Evolutionary conservation across 441 rosid species (phyloP).

Genomic region (Biscutella laevigata): DNA sequence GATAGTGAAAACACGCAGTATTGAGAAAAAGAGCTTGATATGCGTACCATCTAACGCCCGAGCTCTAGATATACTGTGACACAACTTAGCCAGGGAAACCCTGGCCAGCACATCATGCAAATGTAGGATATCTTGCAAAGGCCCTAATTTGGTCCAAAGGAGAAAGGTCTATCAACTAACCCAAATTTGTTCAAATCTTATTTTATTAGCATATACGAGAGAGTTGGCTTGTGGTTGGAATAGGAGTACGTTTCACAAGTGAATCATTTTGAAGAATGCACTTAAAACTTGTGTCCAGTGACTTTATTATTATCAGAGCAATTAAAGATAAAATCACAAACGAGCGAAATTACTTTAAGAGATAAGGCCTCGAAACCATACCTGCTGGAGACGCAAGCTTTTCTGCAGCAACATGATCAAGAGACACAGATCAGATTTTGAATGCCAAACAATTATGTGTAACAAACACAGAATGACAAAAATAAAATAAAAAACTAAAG

Average conservation of each 20-base stretch:
- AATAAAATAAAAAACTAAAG: not conserved
- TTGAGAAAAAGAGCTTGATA: constrained; percentile 15
- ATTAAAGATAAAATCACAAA: constrained; percentile 7
- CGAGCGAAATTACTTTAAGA: not conserved
- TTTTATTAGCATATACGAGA: constrained; percentile 6
- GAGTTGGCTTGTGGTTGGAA: constrained; percentile 1
- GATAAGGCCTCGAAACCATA: constrained; percentile 27
- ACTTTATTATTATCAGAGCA: constrained; percentile 10
- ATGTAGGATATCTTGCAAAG: constrained; percentile 98
- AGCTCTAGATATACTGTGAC: constrained; percentile 85
- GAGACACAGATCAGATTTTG: constrained; percentile 18
- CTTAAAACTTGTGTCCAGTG: not conserved
- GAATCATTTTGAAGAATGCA: constrained; percentile 1
- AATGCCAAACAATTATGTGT: constrained; percentile 10
- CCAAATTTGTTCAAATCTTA: constrained; percentile 1
- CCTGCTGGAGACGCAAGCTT: constrained; percentile 86
- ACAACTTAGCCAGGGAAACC: constrained; percentile 88
- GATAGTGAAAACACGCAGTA: constrained; percentile 8
- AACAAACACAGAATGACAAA: constrained; percentile 11
- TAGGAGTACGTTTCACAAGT: not conserved
- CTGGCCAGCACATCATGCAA: constrained; percentile 99
- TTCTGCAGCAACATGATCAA: constrained; percentile 53
- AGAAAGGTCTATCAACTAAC: constrained; percentile 20
- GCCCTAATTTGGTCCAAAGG: constrained; percentile 51
- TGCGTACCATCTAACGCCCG: constrained; percentile 83